These are phyloP conservation scores for Globisporangium viniferum DNA, from an alignment of 352 stramenopile genomes.

Conservation along the genomic window DNA sequence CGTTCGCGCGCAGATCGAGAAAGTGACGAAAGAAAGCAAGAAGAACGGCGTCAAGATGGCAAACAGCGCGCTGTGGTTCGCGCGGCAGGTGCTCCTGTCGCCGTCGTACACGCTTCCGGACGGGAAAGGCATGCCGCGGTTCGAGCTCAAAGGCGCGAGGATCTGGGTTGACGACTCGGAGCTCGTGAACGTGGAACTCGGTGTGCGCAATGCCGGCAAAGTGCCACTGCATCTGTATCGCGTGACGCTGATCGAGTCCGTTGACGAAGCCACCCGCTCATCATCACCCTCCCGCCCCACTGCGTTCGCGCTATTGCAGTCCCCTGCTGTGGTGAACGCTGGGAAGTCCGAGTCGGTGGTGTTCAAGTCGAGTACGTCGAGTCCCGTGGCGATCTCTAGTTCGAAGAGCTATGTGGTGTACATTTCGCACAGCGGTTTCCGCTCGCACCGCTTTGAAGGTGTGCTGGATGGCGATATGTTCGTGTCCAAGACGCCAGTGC, in stretches of 20 bases:
- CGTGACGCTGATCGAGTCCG: conserved; percentile 23
- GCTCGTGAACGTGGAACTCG: conserved; percentile 32
- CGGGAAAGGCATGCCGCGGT: conserved; percentile 39
- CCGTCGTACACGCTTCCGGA: conserved; percentile 31
- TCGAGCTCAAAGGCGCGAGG: conserved; percentile 31
- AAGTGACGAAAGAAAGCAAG: conserved; percentile 5
- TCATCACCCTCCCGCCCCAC: background rate
- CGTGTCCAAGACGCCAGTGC: conserved; percentile 14
- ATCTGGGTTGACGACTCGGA: conserved; percentile 33
- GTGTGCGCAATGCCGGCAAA: conserved; percentile 37
- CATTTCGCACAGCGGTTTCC: conserved; percentile 60
- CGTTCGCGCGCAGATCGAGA: conserved; percentile 23
- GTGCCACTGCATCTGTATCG: conserved; percentile 50
- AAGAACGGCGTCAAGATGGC: conserved; percentile 10
- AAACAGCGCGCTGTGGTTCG: conserved; percentile 23
- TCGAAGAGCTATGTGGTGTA: conserved; percentile 44
- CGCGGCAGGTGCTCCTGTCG: conserved; percentile 29
- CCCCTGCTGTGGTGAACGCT: conserved; percentile 27
- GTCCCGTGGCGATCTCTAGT: conserved; percentile 18
- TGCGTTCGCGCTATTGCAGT: conserved; percentile 30
- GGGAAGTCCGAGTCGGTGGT: conserved; percentile 20
- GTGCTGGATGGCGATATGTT: conserved; percentile 37
- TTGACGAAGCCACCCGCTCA: conserved; percentile 5
- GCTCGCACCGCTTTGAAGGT: conserved; percentile 49
- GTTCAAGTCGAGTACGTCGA: conserved; percentile 32